Evolutionary conservation across 140 eudicot genomes (phyloP), one percentile per base, ranked within the genome.

Genomic region (Senecio squalidus): DNA sequence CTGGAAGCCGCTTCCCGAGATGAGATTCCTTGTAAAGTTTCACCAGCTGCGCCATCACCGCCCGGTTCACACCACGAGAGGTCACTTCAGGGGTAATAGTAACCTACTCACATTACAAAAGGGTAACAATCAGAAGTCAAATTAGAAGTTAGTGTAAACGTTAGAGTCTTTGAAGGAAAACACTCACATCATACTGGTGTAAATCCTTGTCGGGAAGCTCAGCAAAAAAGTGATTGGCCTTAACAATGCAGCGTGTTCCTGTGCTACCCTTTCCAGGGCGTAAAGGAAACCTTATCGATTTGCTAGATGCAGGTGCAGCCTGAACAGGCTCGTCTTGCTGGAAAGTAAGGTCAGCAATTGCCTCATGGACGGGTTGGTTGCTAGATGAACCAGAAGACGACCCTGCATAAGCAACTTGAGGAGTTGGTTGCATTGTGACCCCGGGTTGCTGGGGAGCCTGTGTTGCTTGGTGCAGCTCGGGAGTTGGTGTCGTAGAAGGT

Each of bases 401-500:
- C 60, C 73, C 85, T 0, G 40, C 59, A 21, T 44, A 74, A 18
- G 64, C 52, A 36, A 54, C 64, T 52, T 73, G 80, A 66, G 44
- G 39, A 62, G 45, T 16, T 21, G 84, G 72, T 58, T 75, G 90
- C 65, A 69, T 55, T 6, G 61, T 48, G 60, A 73, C 66, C 68
- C 80, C 86, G 25, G 84, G 75, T 71, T 82, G 87, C 64, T 76
- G 74, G 59, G 89, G 87, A 67, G 84, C 68, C 78, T 78, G 88
- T 64, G 84, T 69, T 36, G 96, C 96, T 91, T 91, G 98, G 94
- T 91, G 85, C 98, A 83, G 98, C 88, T 91, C 97, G 96, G 96
- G 88, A 71, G 71, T 64, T 64, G 82, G 76, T 55, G 88, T 69
- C 70, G 81, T 62, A 5, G 81, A 67, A 60, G 86, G 78, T 51